Conservation (phyloP, 2,329 filamentous ascomycete species). For the Alternaria brassicicola region DNA sequence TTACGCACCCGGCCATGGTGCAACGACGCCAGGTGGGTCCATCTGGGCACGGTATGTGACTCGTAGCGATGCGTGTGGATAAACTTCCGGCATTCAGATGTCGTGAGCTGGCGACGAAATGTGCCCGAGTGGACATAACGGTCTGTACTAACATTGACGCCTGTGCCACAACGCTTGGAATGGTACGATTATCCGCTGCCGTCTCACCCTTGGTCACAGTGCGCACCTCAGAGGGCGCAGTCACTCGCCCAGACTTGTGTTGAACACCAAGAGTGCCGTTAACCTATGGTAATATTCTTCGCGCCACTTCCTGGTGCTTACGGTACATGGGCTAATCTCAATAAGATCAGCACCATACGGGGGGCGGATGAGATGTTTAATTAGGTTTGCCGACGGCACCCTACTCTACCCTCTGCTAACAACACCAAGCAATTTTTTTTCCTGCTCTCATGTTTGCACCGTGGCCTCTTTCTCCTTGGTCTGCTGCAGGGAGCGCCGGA, state of each 20-base stretch:
- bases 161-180: background rate
- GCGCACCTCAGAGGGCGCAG: background rate
- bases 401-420: background rate
- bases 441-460: background rate
- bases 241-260: background rate
- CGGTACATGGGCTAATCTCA: background rate
- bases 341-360: constrained; percentile 1
- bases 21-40: constrained; percentile 7
- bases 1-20: constrained; percentile 12
- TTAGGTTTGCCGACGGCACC: constrained; percentile 8
- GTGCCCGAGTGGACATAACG: background rate
- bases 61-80: constrained; percentile 17
- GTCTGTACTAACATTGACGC: background rate
- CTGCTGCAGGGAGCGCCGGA: background rate
- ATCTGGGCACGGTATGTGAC: constrained; percentile 7
- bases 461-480: background rate
- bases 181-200: background rate
- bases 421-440: background rate
- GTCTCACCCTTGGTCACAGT: background rate
- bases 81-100: constrained; percentile 9
- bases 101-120: background rate
- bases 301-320: constrained; percentile 1
- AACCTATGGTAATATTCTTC: background rate
- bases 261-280: background rate
- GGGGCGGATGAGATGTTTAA: constrained; percentile 4